Percentiles rank a stretch among this genome's conserved stretches.
Conservation (phyloP, 495 filamentous ascomycete genomes). For the Penicillium manginii region DNA sequence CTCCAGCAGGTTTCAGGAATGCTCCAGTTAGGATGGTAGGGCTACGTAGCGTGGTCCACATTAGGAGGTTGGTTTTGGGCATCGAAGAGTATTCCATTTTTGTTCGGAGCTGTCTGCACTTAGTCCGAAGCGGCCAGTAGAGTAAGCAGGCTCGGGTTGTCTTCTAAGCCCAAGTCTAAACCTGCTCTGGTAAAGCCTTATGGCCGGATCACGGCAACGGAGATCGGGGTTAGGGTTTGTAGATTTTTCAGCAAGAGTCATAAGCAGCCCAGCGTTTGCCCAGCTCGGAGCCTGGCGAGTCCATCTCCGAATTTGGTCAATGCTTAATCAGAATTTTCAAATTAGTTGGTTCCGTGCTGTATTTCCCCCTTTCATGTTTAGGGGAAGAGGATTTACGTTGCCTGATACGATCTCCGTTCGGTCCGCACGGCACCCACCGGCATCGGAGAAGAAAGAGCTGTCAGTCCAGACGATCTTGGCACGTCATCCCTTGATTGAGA, state of each 20-base stretch:
- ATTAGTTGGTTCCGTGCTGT: too few relatives aligned
- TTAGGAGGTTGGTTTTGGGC: background rate
- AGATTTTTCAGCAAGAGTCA: slow-evolving; percentile 5
- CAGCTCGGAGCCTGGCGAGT: background rate
- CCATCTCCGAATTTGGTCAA: slow-evolving; percentile 1
- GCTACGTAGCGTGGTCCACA: slow-evolving; percentile 2
- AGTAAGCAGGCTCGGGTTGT: background rate
- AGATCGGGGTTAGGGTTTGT: background rate
- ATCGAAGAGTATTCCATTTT: background rate
- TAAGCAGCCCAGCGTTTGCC: background rate
- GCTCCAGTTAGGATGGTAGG: background rate
- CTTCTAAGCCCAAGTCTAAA: background rate
- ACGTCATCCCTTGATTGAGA: slow-evolving; percentile 12
- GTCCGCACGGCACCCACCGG: slow-evolving; percentile 28
- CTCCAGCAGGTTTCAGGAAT: slow-evolving; percentile 6
- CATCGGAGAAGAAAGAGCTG: slow-evolving; percentile 17
- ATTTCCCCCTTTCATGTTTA: background rate
- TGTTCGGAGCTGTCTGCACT: background rate
- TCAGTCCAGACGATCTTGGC: slow-evolving; percentile 10
- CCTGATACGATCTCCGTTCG: slow-evolving; percentile 31
- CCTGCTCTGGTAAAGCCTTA: background rate
- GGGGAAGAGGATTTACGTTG: slow-evolving; percentile 14
- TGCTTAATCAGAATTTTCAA: background rate
- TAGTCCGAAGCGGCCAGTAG: background rate
- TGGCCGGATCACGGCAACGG: too few relatives aligned